Evolutionary conservation across 2,329 filamentous ascomycete species (phyloP).

Genomic region (Cadophora gregata): DNA sequence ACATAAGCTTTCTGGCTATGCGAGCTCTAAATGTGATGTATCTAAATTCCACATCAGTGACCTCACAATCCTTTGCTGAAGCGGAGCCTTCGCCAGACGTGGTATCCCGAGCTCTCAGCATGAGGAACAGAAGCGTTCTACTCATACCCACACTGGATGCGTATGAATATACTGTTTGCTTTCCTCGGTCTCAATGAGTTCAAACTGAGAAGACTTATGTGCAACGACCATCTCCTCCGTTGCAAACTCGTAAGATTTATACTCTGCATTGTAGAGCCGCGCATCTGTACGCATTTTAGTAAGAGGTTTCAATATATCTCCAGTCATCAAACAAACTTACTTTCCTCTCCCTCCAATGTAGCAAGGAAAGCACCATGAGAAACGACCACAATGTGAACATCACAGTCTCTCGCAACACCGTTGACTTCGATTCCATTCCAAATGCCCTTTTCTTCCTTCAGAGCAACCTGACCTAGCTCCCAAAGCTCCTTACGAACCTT

Average conservation of each 20-base stretch:
- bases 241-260: slow-evolving; percentile 9
- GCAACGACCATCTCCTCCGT: slow-evolving; percentile 1
- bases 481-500: slow-evolving; percentile 7
- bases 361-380: slow-evolving; percentile 13
- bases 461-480: neutral
- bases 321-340: neutral
- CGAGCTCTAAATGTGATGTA: no score
- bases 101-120: no score
- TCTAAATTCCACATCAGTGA: no score
- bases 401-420: neutral
- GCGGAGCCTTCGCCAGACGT: no score
- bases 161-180: slow-evolving; percentile 3
- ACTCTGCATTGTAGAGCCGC: slow-evolving; percentile 3
- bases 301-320: neutral
- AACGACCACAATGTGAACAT: slow-evolving; percentile 16
- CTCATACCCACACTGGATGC: no score
- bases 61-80: no score
- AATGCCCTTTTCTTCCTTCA: neutral
- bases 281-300: neutral
- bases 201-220: neutral
- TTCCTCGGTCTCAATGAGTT: slow-evolving; percentile 8
- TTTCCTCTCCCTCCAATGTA: neutral
- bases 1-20: no score
- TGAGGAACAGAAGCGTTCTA: no score
- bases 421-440: slow-evolving; percentile 14